phyloP scores from a whole-genome alignment of 352 stramenopile species.

The Globisporangium cederbergense region DNA sequence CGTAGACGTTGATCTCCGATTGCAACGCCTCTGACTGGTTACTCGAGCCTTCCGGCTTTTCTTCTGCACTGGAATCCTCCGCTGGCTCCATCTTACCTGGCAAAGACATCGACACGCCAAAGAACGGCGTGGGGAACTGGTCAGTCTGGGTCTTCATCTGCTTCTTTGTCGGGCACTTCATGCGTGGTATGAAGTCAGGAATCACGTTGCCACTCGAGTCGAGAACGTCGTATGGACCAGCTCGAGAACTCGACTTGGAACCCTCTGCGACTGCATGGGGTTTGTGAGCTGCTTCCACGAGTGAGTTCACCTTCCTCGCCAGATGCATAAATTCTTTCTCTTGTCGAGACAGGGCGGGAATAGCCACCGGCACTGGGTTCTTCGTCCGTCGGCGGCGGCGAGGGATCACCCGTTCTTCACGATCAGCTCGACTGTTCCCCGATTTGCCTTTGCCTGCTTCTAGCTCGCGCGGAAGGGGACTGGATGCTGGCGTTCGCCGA shows the following conservation, averaged over 20 bases:
- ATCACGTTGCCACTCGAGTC: constrained; percentile 11
- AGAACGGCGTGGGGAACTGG: constrained; percentile 22
- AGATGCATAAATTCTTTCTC: constrained; percentile 52
- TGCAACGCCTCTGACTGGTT: background rate
- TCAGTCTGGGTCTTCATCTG: constrained; percentile 20
- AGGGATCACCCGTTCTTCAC: background rate
- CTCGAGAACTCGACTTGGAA: constrained; percentile 11
- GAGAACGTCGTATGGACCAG: constrained; percentile 18
- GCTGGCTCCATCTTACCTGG: background rate
- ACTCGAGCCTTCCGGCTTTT: background rate
- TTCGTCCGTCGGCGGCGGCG: constrained; percentile 28
- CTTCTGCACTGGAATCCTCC: background rate
- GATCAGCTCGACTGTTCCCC: background rate
- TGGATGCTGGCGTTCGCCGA: constrained; percentile 13
- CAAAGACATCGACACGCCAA: constrained; percentile 22
- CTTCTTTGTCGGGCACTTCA: constrained; percentile 22
- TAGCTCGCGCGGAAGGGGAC: background rate
- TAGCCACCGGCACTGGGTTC: constrained; percentile 39
- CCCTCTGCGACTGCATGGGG: background rate
- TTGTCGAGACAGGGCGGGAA: constrained; percentile 19
- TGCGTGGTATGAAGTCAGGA: constrained; percentile 16
- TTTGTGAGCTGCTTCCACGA: constrained; percentile 26
- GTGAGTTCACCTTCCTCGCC: constrained; percentile 54
- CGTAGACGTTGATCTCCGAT: constrained; percentile 29
- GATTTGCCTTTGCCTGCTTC: background rate